phyloP scores from a whole-genome alignment of 2,329 filamentous ascomycete genomes.

The Talaromyces funiculosus region DNA sequence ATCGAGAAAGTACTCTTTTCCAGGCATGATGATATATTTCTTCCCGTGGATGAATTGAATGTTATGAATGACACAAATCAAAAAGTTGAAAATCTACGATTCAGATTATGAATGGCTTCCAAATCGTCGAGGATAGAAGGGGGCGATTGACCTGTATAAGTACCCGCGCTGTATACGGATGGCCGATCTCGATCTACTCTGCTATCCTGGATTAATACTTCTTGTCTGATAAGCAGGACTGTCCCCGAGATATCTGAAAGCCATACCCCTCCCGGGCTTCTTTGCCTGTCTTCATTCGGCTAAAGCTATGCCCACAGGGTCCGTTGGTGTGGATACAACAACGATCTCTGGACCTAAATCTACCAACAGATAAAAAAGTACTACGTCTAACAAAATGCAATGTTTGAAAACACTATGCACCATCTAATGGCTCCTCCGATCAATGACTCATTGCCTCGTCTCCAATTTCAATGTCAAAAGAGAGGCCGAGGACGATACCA shows the following conservation, averaged over 20 bases:
- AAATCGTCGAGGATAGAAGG: not conserved
- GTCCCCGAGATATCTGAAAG: not conserved
- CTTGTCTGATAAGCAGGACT: not conserved
- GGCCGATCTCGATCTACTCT: not conserved
- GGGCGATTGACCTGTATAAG: not conserved
- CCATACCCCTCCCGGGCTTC: not conserved
- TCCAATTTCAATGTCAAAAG: not conserved
- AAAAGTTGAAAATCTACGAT: not conserved
- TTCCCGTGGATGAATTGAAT: not conserved
- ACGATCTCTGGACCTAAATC: not conserved
- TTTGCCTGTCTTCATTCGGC: not conserved
- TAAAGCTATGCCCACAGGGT: not conserved
- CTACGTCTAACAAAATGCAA: not conserved
- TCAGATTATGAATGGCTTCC: not conserved
- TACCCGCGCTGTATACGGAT: not conserved
- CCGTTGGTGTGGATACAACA: not conserved
- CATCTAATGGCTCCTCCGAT: not conserved
- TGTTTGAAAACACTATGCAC: not conserved
- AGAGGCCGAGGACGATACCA: not conserved
- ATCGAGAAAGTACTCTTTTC: constrained; percentile 3
- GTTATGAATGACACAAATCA: too few relatives aligned
- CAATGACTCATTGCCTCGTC: not conserved
- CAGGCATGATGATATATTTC: not conserved
- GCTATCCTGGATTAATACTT: too few relatives aligned
- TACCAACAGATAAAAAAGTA: not conserved